These are phyloP conservation scores for Boletus pseudopeckii DNA, from an alignment of 768 basidiomycete species.

Conservation along the genomic window DNA sequence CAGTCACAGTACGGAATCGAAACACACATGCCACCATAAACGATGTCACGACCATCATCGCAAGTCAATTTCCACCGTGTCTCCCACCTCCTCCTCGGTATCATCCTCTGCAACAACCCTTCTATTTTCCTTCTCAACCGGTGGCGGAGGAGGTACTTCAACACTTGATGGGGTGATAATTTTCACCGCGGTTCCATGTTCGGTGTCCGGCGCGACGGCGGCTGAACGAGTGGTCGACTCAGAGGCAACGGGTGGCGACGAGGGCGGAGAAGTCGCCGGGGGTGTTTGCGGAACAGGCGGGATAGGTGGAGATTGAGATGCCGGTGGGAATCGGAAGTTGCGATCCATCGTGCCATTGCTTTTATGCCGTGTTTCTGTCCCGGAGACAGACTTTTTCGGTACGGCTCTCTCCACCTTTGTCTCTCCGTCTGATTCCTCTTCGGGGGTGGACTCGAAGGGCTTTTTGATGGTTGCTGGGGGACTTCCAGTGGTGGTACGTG, in stretches of 20 bases:
- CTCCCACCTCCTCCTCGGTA: conserved; percentile 72
- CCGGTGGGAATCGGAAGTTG: conserved; percentile 65
- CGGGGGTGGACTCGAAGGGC: conserved; percentile 50
- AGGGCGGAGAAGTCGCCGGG: conserved; percentile 33
- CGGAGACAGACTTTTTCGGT: conserved; percentile 12
- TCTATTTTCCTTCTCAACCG: conserved; percentile 66
- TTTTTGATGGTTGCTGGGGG: conserved; percentile 38
- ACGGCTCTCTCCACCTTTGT: conserved; percentile 31
- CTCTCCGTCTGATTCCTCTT: conserved; percentile 41
- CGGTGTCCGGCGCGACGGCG: conserved; percentile 1
- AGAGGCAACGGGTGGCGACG: conserved; percentile 21
- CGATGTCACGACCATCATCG: conserved; percentile 30
- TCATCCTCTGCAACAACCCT: conserved; percentile 47
- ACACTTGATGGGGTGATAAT: conserved; percentile 60
- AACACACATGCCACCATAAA: background rate
- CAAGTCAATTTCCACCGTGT: conserved; percentile 70
- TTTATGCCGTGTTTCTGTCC: conserved; percentile 33
- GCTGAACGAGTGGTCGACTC: conserved; percentile 13
- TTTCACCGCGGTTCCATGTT: conserved; percentile 16
- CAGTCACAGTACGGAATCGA: background rate
- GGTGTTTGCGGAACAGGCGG: conserved; percentile 2
- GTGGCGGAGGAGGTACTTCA: conserved; percentile 78
- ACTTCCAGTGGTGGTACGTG: conserved; percentile 40
- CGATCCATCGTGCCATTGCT: conserved; percentile 76
- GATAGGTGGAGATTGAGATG: conserved; percentile 13